phyloP scores from a whole-genome alignment of 805 yeast species.

The Candida ulmi region DNA sequence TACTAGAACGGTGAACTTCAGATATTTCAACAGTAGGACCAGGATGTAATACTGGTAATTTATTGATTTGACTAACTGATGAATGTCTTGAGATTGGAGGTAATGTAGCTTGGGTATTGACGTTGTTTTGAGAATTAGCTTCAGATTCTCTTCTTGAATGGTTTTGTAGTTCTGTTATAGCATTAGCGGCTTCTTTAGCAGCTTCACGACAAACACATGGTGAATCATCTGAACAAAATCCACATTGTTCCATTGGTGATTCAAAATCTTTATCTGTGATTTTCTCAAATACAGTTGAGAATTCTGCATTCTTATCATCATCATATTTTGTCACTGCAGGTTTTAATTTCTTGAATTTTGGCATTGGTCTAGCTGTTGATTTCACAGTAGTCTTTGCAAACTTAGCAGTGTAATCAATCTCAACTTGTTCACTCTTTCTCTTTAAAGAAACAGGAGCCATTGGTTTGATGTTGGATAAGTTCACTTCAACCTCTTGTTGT shows the following conservation, averaged over 20 bases:
- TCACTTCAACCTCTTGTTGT: conserved; percentile 18
- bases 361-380: conserved; percentile 20
- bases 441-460: conserved; percentile 62
- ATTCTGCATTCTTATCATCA: conserved; percentile 14
- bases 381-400: conserved; percentile 24
- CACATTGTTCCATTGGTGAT: conserved; percentile 71
- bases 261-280: conserved; percentile 33
- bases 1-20: conserved; percentile 25
- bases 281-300: conserved; percentile 15
- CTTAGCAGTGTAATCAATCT: conserved; percentile 56
- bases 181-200: conserved; percentile 36
- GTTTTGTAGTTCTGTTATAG: conserved; percentile 23
- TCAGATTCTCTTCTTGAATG: conserved; percentile 17
- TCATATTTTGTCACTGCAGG: conserved; percentile 4
- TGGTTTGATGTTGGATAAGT: conserved; percentile 44
- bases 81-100: conserved; percentile 35
- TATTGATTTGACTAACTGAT: conserved; percentile 27
- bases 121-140: not conserved
- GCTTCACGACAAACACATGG: conserved; percentile 91
- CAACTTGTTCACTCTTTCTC: conserved; percentile 31
- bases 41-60: conserved; percentile 57
- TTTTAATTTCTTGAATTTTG: conserved; percentile 17
- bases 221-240: conserved; percentile 88
- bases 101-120: conserved; percentile 20
- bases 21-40: conserved; percentile 53